Base-by-base conservation (phyloP, 176 grass and related monocot species). In the Oryza punctata region DNA sequence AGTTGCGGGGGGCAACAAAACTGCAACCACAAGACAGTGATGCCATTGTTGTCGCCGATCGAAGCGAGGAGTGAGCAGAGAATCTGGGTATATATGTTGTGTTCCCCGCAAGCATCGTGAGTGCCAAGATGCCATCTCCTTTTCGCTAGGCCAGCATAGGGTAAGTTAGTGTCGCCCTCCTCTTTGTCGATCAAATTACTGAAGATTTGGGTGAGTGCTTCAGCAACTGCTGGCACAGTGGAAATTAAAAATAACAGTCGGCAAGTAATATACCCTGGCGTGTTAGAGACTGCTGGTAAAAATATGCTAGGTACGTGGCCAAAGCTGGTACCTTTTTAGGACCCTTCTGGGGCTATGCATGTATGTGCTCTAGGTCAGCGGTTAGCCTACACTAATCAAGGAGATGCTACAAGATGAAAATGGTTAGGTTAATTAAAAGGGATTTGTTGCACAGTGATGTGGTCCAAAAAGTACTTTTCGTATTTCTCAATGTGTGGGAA, bases 51-150 rank as follows among this genome's bases (percentile, higher is more conserved):
- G 75, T 82, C 75, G 74, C 74, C 35, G 33, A 33, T 6, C 33
- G 68, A 37, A 44, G 69, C 43, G 60, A 73, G 25, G 67, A 52
- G 67, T 65, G 43, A 41, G 61, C 59, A 47, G 61, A 86, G 84
- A 87, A 90, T 87, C 88, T 69, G 19, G 68, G 69, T 26, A 63
- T 83, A 79, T 63, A 87, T 84, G 85, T 84, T 35, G 70, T 84
- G 85, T 66, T 87, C 89, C 80, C 70, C 85, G 11, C 74, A 69
- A 84, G 84, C 81, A 87, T 76, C 85, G 75, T 84, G 64, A 63
- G 81, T 75, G 63, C 50, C 65, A 16, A 76, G 70, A 91, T 80
- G 89, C 80, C 89, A 84, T 54, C 64, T 59, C 45, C 57, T 82
- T 86, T 73, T 75, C 28, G 35, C 41, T 86, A 67, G 88, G 65